Base-by-base conservation (phyloP, 768 basidiomycete species). In the Boletus reticulatus region DNA sequence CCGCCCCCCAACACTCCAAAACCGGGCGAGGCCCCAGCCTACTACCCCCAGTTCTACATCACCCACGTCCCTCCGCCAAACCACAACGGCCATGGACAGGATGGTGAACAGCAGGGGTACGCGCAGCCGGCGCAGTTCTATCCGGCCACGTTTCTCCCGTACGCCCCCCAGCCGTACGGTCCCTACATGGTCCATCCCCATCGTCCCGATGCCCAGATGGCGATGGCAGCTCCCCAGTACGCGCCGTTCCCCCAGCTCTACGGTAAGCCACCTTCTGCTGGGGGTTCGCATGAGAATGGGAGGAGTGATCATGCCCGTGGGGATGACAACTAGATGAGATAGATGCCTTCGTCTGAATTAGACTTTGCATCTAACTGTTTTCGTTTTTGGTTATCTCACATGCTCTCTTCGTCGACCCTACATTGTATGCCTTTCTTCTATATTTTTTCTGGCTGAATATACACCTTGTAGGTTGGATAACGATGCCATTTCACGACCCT, bases 1-100 rank as follows among this genome's bases (percentile, higher is more conserved):
- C 73, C 83, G 24, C 72, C 76, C 38, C 68, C 76, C 55, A 72
- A 73, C 37, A 67, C 77, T 54, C 69, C 78, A 42, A 84, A 84
- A 68, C 81, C 81, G 20, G 78, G 79, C 48, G 75, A 80, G 59
- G 71, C 73, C 22, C 74, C 81, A 38, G 63, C 81, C 41, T 86
- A 82, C 70, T 76, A 78, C 63, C 79, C 80, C 46, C 77, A 68
- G 62, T 70, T 77, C 62, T 81, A 81, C 64, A 76, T 78, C 65
- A 60, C 80, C 49, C 75, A 79, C 14, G 68, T 78, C 56, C 77
- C 75, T 50, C 73, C 75, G 69, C 74, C 56, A 64, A 73, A 62
- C 71, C 74, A 62, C 63, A 74, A 56, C 55, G 74, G 59, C 53
- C 73, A 73, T 39, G 71, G 75, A 41, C 78, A 78, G 46, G 76